Base-by-base conservation (phyloP, 805 yeast genomes). In the Trichomonascus vanleenenianus region DNA sequence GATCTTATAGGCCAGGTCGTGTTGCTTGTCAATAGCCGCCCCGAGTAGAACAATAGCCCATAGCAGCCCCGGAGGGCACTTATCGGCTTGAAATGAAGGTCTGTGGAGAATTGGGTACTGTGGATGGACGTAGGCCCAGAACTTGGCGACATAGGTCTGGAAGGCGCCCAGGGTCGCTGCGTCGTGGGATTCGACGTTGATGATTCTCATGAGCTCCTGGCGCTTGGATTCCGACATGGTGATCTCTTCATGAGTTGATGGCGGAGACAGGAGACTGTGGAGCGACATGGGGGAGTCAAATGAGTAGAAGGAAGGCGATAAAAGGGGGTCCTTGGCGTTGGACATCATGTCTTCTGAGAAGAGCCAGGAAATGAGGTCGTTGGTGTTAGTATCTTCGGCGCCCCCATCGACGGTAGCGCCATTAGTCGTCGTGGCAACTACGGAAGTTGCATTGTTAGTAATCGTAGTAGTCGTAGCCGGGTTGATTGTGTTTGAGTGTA, bases 41-140 rank as follows among this genome's bases (percentile, higher is more conserved):
- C 86, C 86, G 22, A 80, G 57, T 36, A 77, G 54, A 7, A 78
- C 63, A 79, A 81, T 78, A 2, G 79, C 56, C 33, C 76, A 59
- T 18, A 81, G 57, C 33, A 81, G 60, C 12, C 78, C 60, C 0
- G 77, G 71, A 5, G 77, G 76, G 0, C 76, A 64, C 1, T 57
- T 55, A 12, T 62, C 58, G 2, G 82, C 74, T 31, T 65, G 65
- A 49, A 81, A 81, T 2, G 83, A 70, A 2, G 82, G 79, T 41
- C 66, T 65, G 55, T 80, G 86, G 16, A 81, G 59, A 32, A 80
- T 68, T 1, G 83, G 73, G 49, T 74, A 76, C 51, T 78, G 75
- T 0, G 78, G 75, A 55, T 79, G 83, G 55, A 77, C 78, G 10
- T 70, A 67, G 34, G 64, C 62, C 86, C 86, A 81, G 56, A 76